Percentiles rank a stretch among this genome's conserved stretches.
Evolutionary conservation across 768 basidiomycete genomes (phyloP).

Genomic region (Mycena crocata): DNA sequence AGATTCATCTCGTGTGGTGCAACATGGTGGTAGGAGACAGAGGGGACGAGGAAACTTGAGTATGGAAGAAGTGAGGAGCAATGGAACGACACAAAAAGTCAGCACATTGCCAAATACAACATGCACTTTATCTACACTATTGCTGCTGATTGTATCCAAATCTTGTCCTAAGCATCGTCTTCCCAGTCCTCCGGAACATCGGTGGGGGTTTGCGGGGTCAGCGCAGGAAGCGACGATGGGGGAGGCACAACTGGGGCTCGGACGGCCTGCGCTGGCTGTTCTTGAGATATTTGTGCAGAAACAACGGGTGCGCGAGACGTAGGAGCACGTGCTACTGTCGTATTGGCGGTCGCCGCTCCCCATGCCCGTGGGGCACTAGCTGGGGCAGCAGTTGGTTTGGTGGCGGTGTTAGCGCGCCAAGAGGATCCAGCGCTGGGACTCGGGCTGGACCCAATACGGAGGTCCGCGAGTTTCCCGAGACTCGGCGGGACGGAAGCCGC

Average conservation of each 20-base stretch:
- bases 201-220: conserved; percentile 20
- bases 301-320: conserved; percentile 14
- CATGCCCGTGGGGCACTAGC: conserved; percentile 20
- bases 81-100: no score
- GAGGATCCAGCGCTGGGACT: conserved; percentile 37
- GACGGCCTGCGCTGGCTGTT: background rate
- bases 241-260: background rate
- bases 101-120: background rate
- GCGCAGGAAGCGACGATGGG: background rate
- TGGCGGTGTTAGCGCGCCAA: conserved; percentile 29
- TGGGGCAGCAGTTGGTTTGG: background rate
- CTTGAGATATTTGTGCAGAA: conserved; percentile 33
- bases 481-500: conserved; percentile 47
- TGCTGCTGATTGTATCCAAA: background rate
- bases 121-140: conserved; percentile 3
- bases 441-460: conserved; percentile 47
- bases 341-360: conserved; percentile 9
- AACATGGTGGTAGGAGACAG: no score
- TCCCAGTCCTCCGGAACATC: conserved; percentile 69
- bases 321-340: background rate
- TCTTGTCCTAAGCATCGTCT: conserved; percentile 53
- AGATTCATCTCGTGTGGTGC: no score
- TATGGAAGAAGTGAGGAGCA: no score
- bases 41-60: no score
- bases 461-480: conserved; percentile 72